phyloP scores from a whole-genome alignment of 2,329 filamentous ascomycete genomes.

The Colletotrichum scovillei region DNA sequence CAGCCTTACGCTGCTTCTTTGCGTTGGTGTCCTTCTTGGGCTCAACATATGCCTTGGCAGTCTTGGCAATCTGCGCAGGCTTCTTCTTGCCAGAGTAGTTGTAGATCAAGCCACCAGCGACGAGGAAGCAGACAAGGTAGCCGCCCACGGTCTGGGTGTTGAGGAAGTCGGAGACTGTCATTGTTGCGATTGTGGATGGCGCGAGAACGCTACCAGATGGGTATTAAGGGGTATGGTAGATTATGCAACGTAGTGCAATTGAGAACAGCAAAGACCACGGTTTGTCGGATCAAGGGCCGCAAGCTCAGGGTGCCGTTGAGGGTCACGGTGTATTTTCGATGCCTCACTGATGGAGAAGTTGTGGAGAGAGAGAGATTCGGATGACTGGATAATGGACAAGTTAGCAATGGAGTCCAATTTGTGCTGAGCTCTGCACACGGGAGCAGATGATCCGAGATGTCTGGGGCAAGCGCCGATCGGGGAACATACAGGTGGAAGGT shows the following conservation, averaged over 20 bases:
- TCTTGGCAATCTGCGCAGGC: constrained; percentile 43
- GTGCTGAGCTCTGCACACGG: constrained; percentile 5
- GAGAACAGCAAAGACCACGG: constrained; percentile 10
- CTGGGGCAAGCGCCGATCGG: constrained; percentile 7
- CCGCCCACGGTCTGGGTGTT: constrained; percentile 35
- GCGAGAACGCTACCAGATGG: background rate
- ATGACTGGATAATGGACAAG: background rate
- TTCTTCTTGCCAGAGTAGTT: constrained; percentile 43
- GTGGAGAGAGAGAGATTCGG: background rate
- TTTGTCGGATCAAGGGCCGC: constrained; percentile 16
- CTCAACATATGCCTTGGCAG: constrained; percentile 43
- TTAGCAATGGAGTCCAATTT: constrained; percentile 9
- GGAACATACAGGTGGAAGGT: constrained; percentile 21
- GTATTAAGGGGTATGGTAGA: constrained; percentile 22
- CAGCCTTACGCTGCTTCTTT: constrained; percentile 59
- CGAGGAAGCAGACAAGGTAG: constrained; percentile 32
- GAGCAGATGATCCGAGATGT: constrained; percentile 11
- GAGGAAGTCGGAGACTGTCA: constrained; percentile 36
- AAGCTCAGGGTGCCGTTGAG: constrained; percentile 13
- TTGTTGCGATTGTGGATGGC: constrained; percentile 33
- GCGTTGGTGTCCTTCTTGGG: constrained; percentile 54
- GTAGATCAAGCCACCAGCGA: constrained; percentile 35
- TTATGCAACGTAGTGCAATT: background rate
- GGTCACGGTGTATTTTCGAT: background rate
- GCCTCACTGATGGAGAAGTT: constrained; percentile 1